Percentiles rank a stretch among this genome's conserved stretches.
phyloP scores from a whole-genome alignment of 2,329 filamentous ascomycete genomes.

The Mycosphaerella sp. region DNA sequence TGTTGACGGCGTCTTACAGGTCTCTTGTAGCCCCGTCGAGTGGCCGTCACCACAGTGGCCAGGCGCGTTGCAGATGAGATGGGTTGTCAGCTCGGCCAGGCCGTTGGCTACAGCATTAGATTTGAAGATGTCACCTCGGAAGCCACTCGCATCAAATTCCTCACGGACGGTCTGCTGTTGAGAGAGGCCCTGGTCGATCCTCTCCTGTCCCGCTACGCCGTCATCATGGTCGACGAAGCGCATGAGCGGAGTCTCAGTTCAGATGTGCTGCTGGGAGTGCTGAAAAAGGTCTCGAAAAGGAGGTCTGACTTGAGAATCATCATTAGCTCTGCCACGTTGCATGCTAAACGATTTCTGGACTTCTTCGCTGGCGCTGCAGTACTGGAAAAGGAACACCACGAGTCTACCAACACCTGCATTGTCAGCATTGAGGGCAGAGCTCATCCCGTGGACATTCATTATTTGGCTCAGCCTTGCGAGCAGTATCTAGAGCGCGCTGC shows the following conservation, averaged over 20 bases:
- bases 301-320: slow-evolving; percentile 79
- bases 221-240: slow-evolving; percentile 97
- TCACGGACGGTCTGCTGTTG: slow-evolving; percentile 88
- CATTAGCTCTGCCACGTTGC: slow-evolving; percentile 86
- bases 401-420: slow-evolving; percentile 51
- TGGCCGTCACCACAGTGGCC: slow-evolving; percentile 87
- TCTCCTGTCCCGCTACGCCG: slow-evolving; percentile 79
- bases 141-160: slow-evolving; percentile 82
- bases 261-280: slow-evolving; percentile 77
- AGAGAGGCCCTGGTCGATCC: slow-evolving; percentile 92
- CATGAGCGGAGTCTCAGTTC: slow-evolving; percentile 91
- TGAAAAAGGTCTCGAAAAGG: slow-evolving; percentile 83
- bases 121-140: slow-evolving; percentile 88
- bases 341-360: slow-evolving; percentile 75
- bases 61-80: slow-evolving; percentile 84
- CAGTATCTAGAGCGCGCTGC: slow-evolving; percentile 82
- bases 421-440: slow-evolving; percentile 81
- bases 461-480: slow-evolving; percentile 69
- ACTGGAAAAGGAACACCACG: slow-evolving; percentile 28
- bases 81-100: slow-evolving; percentile 77
- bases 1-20: slow-evolving; percentile 33
- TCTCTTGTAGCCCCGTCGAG: slow-evolving; percentile 64
- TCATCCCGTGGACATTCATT: slow-evolving; percentile 82
- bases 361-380: slow-evolving; percentile 61
- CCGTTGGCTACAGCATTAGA: slow-evolving; percentile 80